These are phyloP conservation scores for Backusella circina DNA, from an alignment of 192 early-diverging fungal species.

Conservation along the genomic window DNA sequence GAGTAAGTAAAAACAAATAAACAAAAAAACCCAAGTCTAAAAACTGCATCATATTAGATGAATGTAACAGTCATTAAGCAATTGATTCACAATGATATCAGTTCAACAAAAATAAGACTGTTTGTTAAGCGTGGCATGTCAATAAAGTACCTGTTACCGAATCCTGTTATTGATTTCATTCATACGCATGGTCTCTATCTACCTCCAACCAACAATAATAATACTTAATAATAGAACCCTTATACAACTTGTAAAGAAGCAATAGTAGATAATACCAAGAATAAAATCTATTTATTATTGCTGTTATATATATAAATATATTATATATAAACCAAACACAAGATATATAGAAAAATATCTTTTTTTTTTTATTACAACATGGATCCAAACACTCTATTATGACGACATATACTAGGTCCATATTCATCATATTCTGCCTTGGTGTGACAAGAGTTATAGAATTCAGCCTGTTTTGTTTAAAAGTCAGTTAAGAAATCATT, in stretches of 20 bases:
- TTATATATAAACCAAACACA: too few relatives aligned
- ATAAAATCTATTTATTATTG: not conserved
- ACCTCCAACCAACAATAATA: not conserved
- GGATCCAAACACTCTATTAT: constrained; percentile 85
- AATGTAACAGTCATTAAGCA: constrained; percentile 95
- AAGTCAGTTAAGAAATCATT: not conserved
- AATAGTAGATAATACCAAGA: constrained; percentile 1
- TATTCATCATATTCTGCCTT: constrained; percentile 98
- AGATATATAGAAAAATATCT: not conserved
- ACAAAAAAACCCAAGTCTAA: not conserved
- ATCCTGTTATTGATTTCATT: constrained; percentile 91
- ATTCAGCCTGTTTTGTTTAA: constrained; percentile 66
- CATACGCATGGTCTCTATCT: constrained; percentile 72
- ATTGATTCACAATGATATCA: constrained; percentile 97
- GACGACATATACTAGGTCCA: constrained; percentile 90
- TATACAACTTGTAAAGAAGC: too few relatives aligned
- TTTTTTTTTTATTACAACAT: constrained; percentile 21
- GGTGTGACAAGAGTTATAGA: constrained; percentile 90
- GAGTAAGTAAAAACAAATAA: constrained; percentile 43
- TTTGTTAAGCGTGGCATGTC: constrained; percentile 96
- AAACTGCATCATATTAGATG: constrained; percentile 43
- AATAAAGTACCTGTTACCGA: constrained; percentile 92
- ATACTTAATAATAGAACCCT: not conserved
- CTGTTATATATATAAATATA: not conserved
- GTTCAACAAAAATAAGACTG: constrained; percentile 92